These are phyloP conservation scores for Paramyrothecium roridum DNA, from an alignment of 2,329 filamentous ascomycete genomes.

Conservation along the genomic window DNA sequence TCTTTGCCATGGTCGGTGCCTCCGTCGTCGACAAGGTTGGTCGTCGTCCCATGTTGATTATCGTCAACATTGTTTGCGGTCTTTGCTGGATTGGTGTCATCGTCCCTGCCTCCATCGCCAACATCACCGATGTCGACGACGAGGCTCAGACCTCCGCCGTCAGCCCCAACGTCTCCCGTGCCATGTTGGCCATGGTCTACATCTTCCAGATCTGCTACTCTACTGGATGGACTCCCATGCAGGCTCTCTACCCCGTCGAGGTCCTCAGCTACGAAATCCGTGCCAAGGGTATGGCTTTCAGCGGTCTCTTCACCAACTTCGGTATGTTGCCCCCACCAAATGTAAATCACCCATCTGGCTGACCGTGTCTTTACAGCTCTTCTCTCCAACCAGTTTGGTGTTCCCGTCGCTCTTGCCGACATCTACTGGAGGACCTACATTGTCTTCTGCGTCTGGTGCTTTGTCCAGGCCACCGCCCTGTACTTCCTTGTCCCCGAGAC, in stretches of 20 bases:
- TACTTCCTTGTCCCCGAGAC: conserved; percentile 52
- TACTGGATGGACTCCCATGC: conserved; percentile 31
- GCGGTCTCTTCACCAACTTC: conserved; percentile 38
- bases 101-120: conserved; percentile 35
- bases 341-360: background rate
- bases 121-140: conserved; percentile 21
- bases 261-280: conserved; percentile 51
- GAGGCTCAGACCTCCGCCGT: conserved; percentile 17
- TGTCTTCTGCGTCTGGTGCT: conserved; percentile 43
- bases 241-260: conserved; percentile 49
- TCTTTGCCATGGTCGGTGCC: conserved; percentile 45
- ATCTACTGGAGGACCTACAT: conserved; percentile 55
- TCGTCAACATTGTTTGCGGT: conserved; percentile 42
- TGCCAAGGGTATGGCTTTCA: conserved; percentile 54
- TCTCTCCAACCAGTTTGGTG: conserved; percentile 38
- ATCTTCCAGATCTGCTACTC: conserved; percentile 35
- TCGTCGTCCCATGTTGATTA: conserved; percentile 47
- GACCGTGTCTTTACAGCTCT: conserved; percentile 29
- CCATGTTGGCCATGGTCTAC: conserved; percentile 42
- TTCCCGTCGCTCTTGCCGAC: conserved; percentile 42
- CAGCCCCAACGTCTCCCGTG: conserved; percentile 33
- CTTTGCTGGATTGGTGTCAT: conserved; percentile 48
- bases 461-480: conserved; percentile 34
- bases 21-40: conserved; percentile 45
- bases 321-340: conserved; percentile 10